phyloP scores from a whole-genome alignment of 805 yeast species.

The Pichia rugopelliculosa region DNA sequence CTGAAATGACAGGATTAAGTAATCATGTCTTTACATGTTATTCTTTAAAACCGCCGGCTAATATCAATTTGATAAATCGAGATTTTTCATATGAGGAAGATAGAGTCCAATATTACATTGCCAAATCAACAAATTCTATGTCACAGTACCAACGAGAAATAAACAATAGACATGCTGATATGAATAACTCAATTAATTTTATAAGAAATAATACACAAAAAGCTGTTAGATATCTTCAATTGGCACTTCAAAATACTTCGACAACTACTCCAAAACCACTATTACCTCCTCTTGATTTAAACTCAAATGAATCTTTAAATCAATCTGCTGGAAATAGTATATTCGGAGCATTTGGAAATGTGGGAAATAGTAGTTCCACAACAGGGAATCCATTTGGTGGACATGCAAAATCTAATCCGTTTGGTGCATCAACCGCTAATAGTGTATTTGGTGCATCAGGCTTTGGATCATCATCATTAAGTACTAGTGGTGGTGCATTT shows the following conservation, averaged over 20 bases:
- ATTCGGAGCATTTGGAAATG: conserved; percentile 6
- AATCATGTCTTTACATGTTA: conserved; percentile 34
- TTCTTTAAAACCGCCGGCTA: conserved; percentile 43
- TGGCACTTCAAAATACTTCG: conserved; percentile 29
- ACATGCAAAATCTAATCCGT: conserved; percentile 15
- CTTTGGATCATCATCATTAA: neutral
- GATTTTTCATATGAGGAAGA: conserved; percentile 50
- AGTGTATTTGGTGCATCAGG: conserved; percentile 7
- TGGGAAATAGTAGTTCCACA: neutral
- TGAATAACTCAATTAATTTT: conserved; percentile 34
- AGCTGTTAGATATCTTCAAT: conserved; percentile 54
- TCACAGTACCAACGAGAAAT: conserved; percentile 35
- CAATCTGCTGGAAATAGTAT: neutral
- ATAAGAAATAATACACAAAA: conserved; percentile 34
- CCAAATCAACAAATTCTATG: conserved; percentile 30
- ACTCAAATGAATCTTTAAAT: neutral
- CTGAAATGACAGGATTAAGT: conserved; percentile 17
- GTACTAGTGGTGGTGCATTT: conserved; percentile 2
- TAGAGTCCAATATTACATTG: conserved; percentile 39
- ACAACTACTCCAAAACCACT: conserved; percentile 24
- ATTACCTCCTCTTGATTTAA: conserved; percentile 12
- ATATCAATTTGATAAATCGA: conserved; percentile 40
- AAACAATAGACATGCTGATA: conserved; percentile 38
- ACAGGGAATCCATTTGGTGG: conserved; percentile 12
- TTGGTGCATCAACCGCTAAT: conserved; percentile 13